Percentiles rank a stretch among this genome's conserved stretches.
phyloP scores from a whole-genome alignment of 2,329 filamentous ascomycete species.

The Rhynchosporium secalis region DNA sequence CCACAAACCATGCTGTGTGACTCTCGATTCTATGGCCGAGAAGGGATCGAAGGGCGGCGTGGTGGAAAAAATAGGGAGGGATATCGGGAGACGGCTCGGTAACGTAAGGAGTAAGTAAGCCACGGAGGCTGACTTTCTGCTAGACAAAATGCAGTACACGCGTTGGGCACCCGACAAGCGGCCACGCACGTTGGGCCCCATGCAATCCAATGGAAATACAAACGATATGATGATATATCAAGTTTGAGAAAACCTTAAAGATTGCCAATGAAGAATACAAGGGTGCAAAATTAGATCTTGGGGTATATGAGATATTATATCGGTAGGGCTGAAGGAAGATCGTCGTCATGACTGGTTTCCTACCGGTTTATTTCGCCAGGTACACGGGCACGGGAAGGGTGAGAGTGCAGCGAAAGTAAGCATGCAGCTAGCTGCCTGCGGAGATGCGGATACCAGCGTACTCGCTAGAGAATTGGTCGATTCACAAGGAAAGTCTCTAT shows the following conservation, averaged over 20 bases:
- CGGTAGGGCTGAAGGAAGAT: constrained; percentile 2
- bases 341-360: neutral
- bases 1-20: neutral
- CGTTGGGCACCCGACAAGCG: neutral
- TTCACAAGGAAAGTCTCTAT: no score
- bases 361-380: neutral
- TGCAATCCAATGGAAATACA: neutral
- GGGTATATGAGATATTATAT: constrained; percentile 4
- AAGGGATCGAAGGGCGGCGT: neutral
- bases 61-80: neutral
- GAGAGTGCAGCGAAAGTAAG: no score
- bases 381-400: no score
- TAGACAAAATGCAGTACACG: neutral
- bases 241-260: neutral
- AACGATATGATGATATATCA: neutral
- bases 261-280: neutral
- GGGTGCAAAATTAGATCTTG: neutral
- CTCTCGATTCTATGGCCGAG: neutral
- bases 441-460: no score
- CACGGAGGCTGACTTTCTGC: neutral
- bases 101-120: neutral
- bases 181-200: neutral
- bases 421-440: no score
- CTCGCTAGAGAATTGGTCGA: no score
- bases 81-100: neutral